Base-by-base conservation (phyloP, 139 green algal genomes). In the Pycnococcus provasolii region DNA sequence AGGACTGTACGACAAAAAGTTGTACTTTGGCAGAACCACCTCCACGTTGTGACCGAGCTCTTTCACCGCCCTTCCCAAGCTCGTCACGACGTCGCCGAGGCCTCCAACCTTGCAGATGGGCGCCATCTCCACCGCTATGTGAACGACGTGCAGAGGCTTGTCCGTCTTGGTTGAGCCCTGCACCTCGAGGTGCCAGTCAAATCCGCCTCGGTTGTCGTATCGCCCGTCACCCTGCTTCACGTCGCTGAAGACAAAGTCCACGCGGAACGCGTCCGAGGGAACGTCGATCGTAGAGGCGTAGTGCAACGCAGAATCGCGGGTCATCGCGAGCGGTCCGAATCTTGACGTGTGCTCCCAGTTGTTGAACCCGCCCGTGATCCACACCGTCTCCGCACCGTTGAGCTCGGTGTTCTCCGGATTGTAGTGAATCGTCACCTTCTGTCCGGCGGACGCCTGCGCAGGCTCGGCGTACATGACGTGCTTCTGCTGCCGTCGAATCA, bases 61-160 rank as follows among this genome's bases (percentile, higher is more conserved):
- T 73, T 89, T 70, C 11, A 96, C 85, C 2, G 91, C 92, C 1
- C 92, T 78, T 1, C 76, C 85, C 66, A 97, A 80, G 2, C 81
- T 81, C 3, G 91, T 96, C 41, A 96, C 91, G 45, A 97, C 91
- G 70, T 97, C 91, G 13, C 86, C 91, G 75, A 97, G 87, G 45
- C 91, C 91, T 11, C 91, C 91, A 45, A 94, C 89, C 87, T 99
- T 99, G 41, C 89, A 89, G 67, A 99, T 94, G 43, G 94, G 94
- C 46, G 94, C 94, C 93, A 98, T 98, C 80, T 99, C 92, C 1
- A 96, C 86, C 2, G 91, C 84, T 2, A 98, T 76, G 77, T 99
- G 93, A 6, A 90, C 80, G 2, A 98, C 72, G 65, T 82, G 81
- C 64, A 98, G 81, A 13, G 74, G 71, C 42, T 80, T 77, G 69